Conservation (phyloP, 2,329 filamentous ascomycete genomes). For the Ascochyta koolunga region DNA sequence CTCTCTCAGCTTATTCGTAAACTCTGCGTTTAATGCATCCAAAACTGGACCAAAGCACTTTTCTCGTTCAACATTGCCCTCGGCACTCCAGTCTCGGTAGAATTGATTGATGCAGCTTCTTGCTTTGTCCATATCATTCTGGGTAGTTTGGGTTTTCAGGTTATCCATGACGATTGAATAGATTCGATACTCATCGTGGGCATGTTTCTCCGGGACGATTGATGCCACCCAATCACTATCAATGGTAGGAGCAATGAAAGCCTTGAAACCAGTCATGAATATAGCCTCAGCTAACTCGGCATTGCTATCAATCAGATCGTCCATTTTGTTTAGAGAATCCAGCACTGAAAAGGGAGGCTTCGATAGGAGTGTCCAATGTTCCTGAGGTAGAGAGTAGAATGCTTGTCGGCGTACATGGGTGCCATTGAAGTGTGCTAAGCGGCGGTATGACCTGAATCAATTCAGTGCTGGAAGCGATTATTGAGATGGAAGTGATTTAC, state of each 20-base stretch:
- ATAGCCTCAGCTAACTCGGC: slow-evolving; percentile 82
- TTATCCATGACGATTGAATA: slow-evolving; percentile 60
- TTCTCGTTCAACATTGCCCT: slow-evolving; percentile 75
- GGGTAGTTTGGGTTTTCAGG: slow-evolving; percentile 74
- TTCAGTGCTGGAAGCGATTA: neutral
- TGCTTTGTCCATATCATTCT: slow-evolving; percentile 84
- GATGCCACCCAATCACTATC: slow-evolving; percentile 43
- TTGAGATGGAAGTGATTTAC: slow-evolving; percentile 58
- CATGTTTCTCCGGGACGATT: slow-evolving; percentile 38
- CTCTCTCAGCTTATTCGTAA: slow-evolving; percentile 31
- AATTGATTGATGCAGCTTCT: slow-evolving; percentile 91
- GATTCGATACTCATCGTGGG: slow-evolving; percentile 36
- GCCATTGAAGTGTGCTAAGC: slow-evolving; percentile 83
- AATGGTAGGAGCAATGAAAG: slow-evolving; percentile 40
- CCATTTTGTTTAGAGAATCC: slow-evolving; percentile 76
- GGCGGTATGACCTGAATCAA: slow-evolving; percentile 75
- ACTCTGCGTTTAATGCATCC: slow-evolving; percentile 62
- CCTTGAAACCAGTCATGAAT: slow-evolving; percentile 56
- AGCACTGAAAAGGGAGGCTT: slow-evolving; percentile 82
- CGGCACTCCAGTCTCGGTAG: slow-evolving; percentile 90
- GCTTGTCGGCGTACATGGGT: slow-evolving; percentile 89
- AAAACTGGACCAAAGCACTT: slow-evolving; percentile 79
- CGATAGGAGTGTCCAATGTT: slow-evolving; percentile 83
- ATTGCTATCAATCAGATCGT: slow-evolving; percentile 88
- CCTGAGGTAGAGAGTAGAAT: slow-evolving; percentile 86